These are phyloP conservation scores for Leccinellum luteum DNA, from an alignment of 768 basidiomycete genomes.

Conservation along the genomic window DNA sequence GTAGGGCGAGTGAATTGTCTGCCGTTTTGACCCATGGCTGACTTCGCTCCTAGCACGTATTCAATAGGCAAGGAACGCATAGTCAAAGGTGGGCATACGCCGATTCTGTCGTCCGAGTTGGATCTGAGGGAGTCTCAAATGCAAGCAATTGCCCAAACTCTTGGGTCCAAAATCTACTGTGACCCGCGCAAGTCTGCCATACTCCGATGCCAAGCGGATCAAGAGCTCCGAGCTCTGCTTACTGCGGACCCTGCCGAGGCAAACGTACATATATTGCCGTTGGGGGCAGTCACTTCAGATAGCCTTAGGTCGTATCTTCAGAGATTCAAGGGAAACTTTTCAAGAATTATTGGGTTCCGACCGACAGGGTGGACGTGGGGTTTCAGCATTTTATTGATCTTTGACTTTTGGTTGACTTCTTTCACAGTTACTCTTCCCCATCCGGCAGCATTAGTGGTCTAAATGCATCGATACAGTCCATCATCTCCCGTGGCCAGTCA, in stretches of 20 bases:
- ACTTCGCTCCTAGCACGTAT: constrained; percentile 66
- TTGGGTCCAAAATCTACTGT: constrained; percentile 84
- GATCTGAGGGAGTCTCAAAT: neutral
- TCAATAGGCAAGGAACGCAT: constrained; percentile 97
- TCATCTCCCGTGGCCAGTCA: constrained; percentile 66
- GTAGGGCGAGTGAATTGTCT: constrained; percentile 56
- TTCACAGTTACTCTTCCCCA: constrained; percentile 60
- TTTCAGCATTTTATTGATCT: neutral
- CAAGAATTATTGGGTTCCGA: constrained; percentile 74
- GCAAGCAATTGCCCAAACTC: constrained; percentile 78
- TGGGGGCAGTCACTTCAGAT: constrained; percentile 73
- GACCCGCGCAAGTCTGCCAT: constrained; percentile 82
- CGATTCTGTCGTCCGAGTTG: neutral
- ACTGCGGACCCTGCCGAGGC: constrained; percentile 74
- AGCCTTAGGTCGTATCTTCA: constrained; percentile 74
- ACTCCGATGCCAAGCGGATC: constrained; percentile 79
- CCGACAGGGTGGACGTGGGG: constrained; percentile 97
- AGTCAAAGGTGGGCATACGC: constrained; percentile 69
- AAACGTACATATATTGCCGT: constrained; percentile 82
- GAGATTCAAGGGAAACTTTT: constrained; percentile 68
- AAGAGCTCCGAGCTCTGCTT: constrained; percentile 75
- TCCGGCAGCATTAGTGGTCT: constrained; percentile 63
- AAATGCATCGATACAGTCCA: constrained; percentile 59
- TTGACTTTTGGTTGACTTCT: constrained; percentile 1
- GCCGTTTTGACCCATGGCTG: neutral